Conservation (phyloP, 306 rosid genomes). For the Casuarina equisetifolia region DNA sequence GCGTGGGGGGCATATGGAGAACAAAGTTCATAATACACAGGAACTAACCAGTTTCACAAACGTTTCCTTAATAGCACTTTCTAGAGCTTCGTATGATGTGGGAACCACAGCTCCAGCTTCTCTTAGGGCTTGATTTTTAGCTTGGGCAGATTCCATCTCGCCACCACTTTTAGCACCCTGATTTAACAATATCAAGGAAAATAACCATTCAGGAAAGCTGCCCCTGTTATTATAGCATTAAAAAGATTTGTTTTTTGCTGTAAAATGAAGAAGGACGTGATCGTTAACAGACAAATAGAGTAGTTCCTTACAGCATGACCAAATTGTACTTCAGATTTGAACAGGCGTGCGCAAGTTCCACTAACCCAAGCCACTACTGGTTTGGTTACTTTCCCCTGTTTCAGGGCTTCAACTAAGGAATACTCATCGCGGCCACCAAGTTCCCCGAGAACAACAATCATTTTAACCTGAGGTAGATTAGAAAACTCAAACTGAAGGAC, state of each 20-base stretch:
- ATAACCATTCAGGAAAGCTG: conserved; percentile 27
- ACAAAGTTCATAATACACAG: conserved; percentile 28
- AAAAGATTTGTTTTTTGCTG: neutral
- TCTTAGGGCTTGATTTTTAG: conserved; percentile 85
- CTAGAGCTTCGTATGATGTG: conserved; percentile 87
- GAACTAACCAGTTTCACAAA: conserved; percentile 80
- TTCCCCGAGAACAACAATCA: conserved; percentile 97
- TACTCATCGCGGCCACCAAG: conserved; percentile 98
- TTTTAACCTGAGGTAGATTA: conserved; percentile 64
- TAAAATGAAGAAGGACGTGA: neutral
- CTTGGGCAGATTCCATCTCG: conserved; percentile 97
- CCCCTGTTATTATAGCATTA: conserved; percentile 16
- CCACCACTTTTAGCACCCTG: conserved; percentile 99
- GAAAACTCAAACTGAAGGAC: conserved; percentile 27
- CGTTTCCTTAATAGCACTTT: conserved; percentile 72
- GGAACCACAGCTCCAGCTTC: conserved; percentile 99
- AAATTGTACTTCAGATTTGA: conserved; percentile 99
- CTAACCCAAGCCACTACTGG: conserved; percentile 99
- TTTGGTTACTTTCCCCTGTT: conserved; percentile 89
- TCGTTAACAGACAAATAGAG: conserved; percentile 21
- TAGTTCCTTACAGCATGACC: conserved; percentile 93
- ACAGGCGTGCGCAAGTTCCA: conserved; percentile 96
- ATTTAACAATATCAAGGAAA: conserved; percentile 26
- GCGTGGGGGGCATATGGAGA: conserved; percentile 10
- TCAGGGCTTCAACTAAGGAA: conserved; percentile 91